A percentile compares a stretch with the other conserved stretches of the same genome.
Evolutionary conservation across 257 asterid genomes (phyloP).

Genomic region (Plectranthus barbatus): DNA sequence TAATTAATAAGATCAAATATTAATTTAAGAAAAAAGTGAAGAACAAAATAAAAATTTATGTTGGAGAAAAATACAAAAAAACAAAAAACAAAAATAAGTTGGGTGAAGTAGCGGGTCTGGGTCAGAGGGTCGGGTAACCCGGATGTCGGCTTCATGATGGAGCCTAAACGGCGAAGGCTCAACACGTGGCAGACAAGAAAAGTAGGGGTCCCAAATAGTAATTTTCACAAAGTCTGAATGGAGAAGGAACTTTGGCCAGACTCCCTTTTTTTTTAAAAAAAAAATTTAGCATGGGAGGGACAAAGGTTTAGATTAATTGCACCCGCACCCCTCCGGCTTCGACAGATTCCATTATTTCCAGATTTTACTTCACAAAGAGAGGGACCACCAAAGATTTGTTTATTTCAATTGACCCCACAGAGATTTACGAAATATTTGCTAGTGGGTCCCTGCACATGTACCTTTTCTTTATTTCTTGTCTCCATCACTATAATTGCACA

Average conservation of each 20-base stretch:
- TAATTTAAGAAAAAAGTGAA: no score
- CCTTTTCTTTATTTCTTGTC: slow-evolving; percentile 36
- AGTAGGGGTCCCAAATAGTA: slow-evolving; percentile 21
- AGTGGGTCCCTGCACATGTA: slow-evolving; percentile 35
- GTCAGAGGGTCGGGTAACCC: background rate
- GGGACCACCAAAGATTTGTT: slow-evolving; percentile 59
- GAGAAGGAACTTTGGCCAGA: slow-evolving; percentile 5
- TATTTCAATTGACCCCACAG: slow-evolving; percentile 32
- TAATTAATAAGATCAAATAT: no score
- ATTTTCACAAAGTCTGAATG: slow-evolving; percentile 16
- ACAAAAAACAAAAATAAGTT: no score
- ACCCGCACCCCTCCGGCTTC: background rate
- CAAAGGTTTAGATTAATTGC: slow-evolving; percentile 17
- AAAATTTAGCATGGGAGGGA: slow-evolving; percentile 5
- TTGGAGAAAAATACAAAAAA: no score
- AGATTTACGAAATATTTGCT: slow-evolving; percentile 31
- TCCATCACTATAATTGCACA: slow-evolving; percentile 27
- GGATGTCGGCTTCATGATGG: slow-evolving; percentile 19
- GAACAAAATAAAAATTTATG: no score
- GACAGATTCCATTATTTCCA: slow-evolving; percentile 25
- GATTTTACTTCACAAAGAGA: slow-evolving; percentile 17
- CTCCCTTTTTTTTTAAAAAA: slow-evolving; percentile 10
- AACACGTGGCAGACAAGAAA: slow-evolving; percentile 43
- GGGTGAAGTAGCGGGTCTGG: slow-evolving; percentile 13
- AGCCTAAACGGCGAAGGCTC: slow-evolving; percentile 9